Conservation (phyloP, 169 alveolate genomes). For the Plasmodium gallinaceum region DNA sequence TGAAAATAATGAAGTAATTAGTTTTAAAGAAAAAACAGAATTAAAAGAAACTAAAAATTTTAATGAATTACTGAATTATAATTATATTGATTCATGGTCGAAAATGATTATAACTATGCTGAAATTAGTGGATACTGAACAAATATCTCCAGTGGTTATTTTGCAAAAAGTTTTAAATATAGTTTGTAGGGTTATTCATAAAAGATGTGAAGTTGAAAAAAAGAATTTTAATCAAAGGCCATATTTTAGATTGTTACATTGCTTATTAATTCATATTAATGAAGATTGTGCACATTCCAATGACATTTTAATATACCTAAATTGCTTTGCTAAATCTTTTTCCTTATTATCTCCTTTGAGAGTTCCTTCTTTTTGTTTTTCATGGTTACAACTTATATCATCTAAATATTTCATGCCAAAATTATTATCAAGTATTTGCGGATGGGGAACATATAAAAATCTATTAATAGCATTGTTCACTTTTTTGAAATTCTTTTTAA, state of each 20-base stretch:
- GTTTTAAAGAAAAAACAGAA: constrained; percentile 15
- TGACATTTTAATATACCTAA: constrained; percentile 38
- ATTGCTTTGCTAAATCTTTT: constrained; percentile 67
- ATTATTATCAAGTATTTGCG: constrained; percentile 87
- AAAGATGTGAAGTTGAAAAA: constrained; percentile 39
- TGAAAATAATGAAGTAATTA: neutral
- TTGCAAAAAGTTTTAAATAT: constrained; percentile 69
- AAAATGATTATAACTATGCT: constrained; percentile 64
- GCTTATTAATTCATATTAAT: constrained; percentile 60
- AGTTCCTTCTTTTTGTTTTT: constrained; percentile 72
- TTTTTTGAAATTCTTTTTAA: constrained; percentile 79
- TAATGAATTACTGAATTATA: constrained; percentile 61
- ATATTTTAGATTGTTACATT: constrained; percentile 68
- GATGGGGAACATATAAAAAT: constrained; percentile 87
- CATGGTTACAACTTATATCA: constrained; percentile 76
- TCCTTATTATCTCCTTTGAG: constrained; percentile 56
- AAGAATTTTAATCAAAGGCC: constrained; percentile 74
- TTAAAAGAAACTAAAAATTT: constrained; percentile 31
- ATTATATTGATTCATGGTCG: constrained; percentile 65
- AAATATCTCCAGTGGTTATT: constrained; percentile 55
- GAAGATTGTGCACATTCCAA: constrained; percentile 33
- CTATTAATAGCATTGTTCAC: constrained; percentile 82
- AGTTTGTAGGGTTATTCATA: constrained; percentile 70
- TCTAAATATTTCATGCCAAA: constrained; percentile 88
- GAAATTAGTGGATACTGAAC: constrained; percentile 56